These are phyloP conservation scores for Chrysosporium queenslandicum DNA, from an alignment of 2,329 filamentous ascomycete genomes.

Conservation along the genomic window DNA sequence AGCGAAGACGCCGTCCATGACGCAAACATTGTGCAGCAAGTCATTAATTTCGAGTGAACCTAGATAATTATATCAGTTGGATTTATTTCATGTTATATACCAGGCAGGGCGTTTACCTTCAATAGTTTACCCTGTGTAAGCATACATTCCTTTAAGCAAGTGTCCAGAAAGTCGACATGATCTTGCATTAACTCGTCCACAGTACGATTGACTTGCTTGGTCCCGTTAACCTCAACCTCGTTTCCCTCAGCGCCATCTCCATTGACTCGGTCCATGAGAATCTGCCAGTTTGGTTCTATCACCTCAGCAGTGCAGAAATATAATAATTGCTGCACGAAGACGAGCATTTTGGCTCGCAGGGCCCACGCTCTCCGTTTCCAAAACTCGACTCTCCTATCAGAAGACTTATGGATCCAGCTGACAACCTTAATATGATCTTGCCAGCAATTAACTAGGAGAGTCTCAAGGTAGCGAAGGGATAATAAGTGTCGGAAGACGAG, in stretches of 20 bases:
- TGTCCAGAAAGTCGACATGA: conserved; percentile 95
- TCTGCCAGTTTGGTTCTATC: conserved; percentile 94
- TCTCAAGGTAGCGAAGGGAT: conserved; percentile 80
- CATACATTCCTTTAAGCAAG: conserved; percentile 98
- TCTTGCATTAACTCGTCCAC: conserved; percentile 98
- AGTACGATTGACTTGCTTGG: conserved; percentile 55
- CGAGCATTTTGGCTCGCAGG: conserved; percentile 82
- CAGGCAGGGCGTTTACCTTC: conserved; percentile 50
- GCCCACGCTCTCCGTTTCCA: conserved; percentile 95
- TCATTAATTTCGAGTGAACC: conserved; percentile 97
- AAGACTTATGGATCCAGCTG: conserved; percentile 73
- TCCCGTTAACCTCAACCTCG: conserved; percentile 31
- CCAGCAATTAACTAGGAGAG: conserved; percentile 78
- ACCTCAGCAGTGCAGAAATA: conserved; percentile 97
- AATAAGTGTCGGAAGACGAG: conserved; percentile 89
- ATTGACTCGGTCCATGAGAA: conserved; percentile 77
- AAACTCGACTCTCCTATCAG: conserved; percentile 62
- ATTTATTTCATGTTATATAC: not conserved
- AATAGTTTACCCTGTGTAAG: conserved; percentile 91
- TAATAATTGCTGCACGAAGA: conserved; percentile 90
- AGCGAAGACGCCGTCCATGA: conserved; percentile 73
- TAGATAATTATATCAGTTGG: conserved; percentile 31
- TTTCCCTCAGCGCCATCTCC: conserved; percentile 40
- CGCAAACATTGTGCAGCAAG: conserved; percentile 89
- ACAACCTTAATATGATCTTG: conserved; percentile 72